Evolutionary conservation across 345 rosid genomes (phyloP), one percentile per base, ranked within the genome.

Genomic region (Moringa oleifera): DNA sequence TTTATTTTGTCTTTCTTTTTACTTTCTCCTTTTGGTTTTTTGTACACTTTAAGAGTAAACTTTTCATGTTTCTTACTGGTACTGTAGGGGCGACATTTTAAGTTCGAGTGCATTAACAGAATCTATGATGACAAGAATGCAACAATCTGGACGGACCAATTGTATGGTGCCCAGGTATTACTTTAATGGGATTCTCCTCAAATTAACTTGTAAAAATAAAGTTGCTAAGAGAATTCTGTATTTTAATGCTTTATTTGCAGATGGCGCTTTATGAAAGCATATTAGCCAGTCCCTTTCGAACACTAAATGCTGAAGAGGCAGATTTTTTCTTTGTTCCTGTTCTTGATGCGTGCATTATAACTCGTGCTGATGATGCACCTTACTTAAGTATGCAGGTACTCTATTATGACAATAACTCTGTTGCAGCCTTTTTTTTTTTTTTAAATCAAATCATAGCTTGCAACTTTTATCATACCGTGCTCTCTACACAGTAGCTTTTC

Each of bases 311-410:
- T 7, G 95, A 86, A 47, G 99, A 93, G 70, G 99, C 99, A 25
- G 99, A 93, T 55, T 93, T 75, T 76, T 93, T 90, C 88, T 93
- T 88, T 71, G 98, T 90, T 68, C 98, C 98, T 58, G 95, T 90
- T 82, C 92, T 93, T 74, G 98, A 93, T 79, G 80, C 97, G 0
- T 93, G 98, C 79, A 93, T 93, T 65, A 93, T 93, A 59, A 81
- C 80, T 24, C 97, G 97, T 55, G 98, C 95, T 62, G 89, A 80
- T 37, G 98, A 93, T 83, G 86, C 95, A 50, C 97, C 98, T 51
- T 97, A 93, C 78, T 50, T 93, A 63, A 83, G 72, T 67, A 31
- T 82, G 92, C 61, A 78, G 97, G 98, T 93, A 69, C 45, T 49
- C 56, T 66, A n/a, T 65, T 10, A 24, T 41, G 11, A 33, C 37